Base-by-base conservation (phyloP, 2,329 filamentous ascomycete species). In the Claviceps maximensis region DNA sequence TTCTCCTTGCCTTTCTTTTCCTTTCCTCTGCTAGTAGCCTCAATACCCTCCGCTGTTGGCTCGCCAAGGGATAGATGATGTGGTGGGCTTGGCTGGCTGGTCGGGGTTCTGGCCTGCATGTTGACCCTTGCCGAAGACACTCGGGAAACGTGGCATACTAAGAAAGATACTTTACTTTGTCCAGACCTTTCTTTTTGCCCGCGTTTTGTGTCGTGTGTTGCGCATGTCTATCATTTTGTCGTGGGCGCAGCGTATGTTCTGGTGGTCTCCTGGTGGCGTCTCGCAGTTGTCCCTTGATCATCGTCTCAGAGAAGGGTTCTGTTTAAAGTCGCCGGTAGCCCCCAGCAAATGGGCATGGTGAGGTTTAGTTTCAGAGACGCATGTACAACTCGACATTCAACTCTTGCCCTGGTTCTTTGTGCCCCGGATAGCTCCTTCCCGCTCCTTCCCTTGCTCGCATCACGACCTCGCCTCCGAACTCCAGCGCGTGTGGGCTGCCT, bases 111-210 rank as follows among this genome's bases (percentile, higher is more conserved):
- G 41, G 31, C n/a, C 13, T 47, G 27, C 42, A 45, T 27, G 19
- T 13, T 44, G 42, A 44, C 50, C 53, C 50, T 55, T 52, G 50
- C 47, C 50, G 50, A 52, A 33, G 53, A 50, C 50, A 49, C 50
- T 55, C 49, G 53, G 48, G 27, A n/a, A 55, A 50, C 36, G 49
- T 51, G 49, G 36, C 36, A 33, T n/a, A 12, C 31, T 12, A 12
- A 33, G 31, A 33, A n/a, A n/a, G n/a, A n/a, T n/a, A n/a, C n/a
- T n/a, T n/a, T 33, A 33, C 31, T 33, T 12, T 12, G 10, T 12
- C 5, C 23, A 25, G 51, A 13, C 9, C 17, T 54, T 52, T 46
- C 53, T 54, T 54, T 50, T 54, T 51, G 21, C 36, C 31, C 13
- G 2, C 38, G 49, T 49, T 49, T 25, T 15, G 42, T 44, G 49